These are phyloP conservation scores for Zopfia rhizophila DNA, from an alignment of 2,329 filamentous ascomycete species.

Conservation along the genomic window DNA sequence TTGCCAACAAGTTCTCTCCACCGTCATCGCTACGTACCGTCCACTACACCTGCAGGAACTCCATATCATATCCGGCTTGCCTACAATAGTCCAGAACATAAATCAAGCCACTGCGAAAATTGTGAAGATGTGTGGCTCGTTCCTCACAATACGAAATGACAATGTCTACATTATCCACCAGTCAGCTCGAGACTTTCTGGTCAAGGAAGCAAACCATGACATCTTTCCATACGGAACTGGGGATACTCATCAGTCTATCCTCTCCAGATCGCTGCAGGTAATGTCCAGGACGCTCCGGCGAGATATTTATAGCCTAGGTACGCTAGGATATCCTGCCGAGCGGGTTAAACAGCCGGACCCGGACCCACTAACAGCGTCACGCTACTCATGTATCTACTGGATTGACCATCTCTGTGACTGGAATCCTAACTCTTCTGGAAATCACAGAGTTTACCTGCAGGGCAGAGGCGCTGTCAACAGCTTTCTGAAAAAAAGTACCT, in stretches of 20 bases:
- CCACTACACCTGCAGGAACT: too few relatives aligned
- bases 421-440: not conserved
- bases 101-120: constrained; percentile 30
- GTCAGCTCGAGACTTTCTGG: constrained; percentile 56
- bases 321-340: constrained; percentile 24
- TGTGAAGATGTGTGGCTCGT: constrained; percentile 52
- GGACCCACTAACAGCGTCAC: constrained; percentile 33
- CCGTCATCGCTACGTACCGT: constrained; percentile 41
- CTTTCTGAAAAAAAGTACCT: too few relatives aligned
- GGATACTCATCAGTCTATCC: constrained; percentile 44
- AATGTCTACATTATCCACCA: constrained; percentile 53
- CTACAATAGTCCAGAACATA: constrained; percentile 47
- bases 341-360: constrained; percentile 28
- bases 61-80: constrained; percentile 21
- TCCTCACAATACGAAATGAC: constrained; percentile 46
- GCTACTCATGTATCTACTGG: constrained; percentile 45
- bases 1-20: constrained; percentile 48
- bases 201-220: constrained; percentile 18
- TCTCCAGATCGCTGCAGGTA: constrained; percentile 32
- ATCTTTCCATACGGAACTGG: constrained; percentile 41
- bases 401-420: too few relatives aligned
- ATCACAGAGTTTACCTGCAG: constrained; percentile 1
- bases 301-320: constrained; percentile 47
- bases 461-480: too few relatives aligned
- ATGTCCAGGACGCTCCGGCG: constrained; percentile 55